Base-by-base conservation (phyloP, 192 early-diverging fungal genomes). In the Podila clonocystis region DNA sequence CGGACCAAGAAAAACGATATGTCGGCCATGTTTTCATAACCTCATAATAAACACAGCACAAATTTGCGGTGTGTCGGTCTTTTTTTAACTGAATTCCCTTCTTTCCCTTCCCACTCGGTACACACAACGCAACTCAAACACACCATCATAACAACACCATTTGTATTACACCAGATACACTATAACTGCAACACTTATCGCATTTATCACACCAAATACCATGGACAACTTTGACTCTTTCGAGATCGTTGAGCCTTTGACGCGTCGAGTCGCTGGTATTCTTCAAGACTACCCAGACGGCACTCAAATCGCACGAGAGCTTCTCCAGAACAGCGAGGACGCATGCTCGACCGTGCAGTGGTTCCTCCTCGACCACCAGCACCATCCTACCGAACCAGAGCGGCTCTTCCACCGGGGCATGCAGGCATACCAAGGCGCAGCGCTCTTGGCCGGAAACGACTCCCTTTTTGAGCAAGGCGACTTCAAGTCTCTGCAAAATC, bases 271-370 rank as follows among this genome's bases (percentile, higher is more conserved):
- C 24, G 34, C 45, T 8, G 73, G 68, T 7, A 82, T 85, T 12
- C 72, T 85, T 1, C 68, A 78, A n/a, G 84, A 85, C 17, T 85
- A 85, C 22, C 84, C 84, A 1, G 84, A 85, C 33, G 83, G 84
- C 2, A 70, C 84, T 2, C 84, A 85, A 41, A 76, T 85, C 48
- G 65, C 83, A 1, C 70, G 84, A 19, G 84, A 85, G 57, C 58
- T 82, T 4, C 58, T 70, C 20, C 70, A 82, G 22, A 82, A 73
- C 67, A 72, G 71, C 22, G 74, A 76, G 28, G 74, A 76, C 28
- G 74, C 74, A 1, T 55, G 74, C 29, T 76, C 74, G 9, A 76
- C 58, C 2, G 33, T 61, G 1, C 71, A 82, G 48, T 73, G 71
- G 74, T 83, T 67, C 62, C 70, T 83, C 19, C 77, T 83, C 30